A percentile compares a stretch with the other conserved stretches of the same genome.
phyloP scores from a whole-genome alignment of 1,284 basidiomycete species.

The Malassezia brasiliensis region DNA sequence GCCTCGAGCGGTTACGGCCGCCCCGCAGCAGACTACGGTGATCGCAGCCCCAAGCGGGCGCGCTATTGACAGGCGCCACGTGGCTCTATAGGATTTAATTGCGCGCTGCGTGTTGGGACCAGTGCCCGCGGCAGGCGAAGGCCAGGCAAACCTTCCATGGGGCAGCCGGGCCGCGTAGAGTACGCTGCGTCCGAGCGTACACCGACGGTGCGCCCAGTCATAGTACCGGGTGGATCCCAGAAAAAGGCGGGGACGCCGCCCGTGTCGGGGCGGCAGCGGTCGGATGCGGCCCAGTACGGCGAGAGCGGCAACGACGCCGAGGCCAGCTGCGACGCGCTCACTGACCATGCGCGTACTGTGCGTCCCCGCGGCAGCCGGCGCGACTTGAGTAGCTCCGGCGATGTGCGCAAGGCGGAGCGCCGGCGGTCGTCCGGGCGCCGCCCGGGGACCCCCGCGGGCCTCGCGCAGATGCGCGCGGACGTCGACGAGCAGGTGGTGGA shows the following conservation, averaged over 20 bases:
- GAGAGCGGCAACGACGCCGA: conserved; percentile 13
- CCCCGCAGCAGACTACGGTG: neutral
- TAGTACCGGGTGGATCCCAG: too few species aligned
- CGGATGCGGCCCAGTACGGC: neutral
- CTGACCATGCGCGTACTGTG: neutral
- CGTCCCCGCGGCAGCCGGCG: neutral
- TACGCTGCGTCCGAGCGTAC: too few species aligned
- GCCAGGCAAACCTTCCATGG: too few species aligned
- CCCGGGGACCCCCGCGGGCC: neutral
- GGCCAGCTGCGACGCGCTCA: conserved; percentile 3
- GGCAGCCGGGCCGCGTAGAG: too few species aligned
- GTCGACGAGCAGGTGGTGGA: neutral
- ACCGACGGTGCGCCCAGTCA: too few species aligned
- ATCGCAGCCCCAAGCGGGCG: conserved; percentile 14
- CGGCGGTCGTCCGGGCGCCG: neutral
- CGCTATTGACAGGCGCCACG: conserved; percentile 9
- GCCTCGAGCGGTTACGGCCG: conserved; percentile 3
- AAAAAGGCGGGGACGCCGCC: too few species aligned
- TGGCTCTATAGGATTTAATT: neutral
- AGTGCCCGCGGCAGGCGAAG: neutral
- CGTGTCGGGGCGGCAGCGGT: too few species aligned
- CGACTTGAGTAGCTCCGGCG: neutral
- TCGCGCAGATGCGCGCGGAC: neutral
- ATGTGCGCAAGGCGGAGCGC: neutral
- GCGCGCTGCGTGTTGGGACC: neutral